A percentile compares a stretch with the other conserved stretches of the same genome.
Conservation (phyloP, 2,329 filamentous ascomycete species). For the Fusarium sulawesiense region DNA sequence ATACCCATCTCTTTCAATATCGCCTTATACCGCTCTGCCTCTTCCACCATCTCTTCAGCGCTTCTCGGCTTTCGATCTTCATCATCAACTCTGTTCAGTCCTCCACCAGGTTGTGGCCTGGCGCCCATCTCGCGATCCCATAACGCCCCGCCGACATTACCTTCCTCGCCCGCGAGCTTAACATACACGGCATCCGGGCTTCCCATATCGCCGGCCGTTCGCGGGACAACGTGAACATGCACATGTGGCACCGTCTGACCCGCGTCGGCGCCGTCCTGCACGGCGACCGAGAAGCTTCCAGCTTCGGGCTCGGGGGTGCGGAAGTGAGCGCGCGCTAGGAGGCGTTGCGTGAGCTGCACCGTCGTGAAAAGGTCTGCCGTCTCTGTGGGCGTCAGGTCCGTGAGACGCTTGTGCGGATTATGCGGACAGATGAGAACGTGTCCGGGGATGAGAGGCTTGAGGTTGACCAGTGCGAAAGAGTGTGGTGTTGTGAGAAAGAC, state of each 20-base stretch:
- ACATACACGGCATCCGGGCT: constrained; percentile 80
- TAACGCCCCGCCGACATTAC: constrained; percentile 80
- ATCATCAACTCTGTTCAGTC: constrained; percentile 78
- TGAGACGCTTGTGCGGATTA: constrained; percentile 75
- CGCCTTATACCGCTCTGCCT: constrained; percentile 75
- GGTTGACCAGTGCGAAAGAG: constrained; percentile 91
- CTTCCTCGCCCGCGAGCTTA: constrained; percentile 84
- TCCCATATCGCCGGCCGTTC: constrained; percentile 67
- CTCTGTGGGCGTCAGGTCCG: constrained; percentile 78
- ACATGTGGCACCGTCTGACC: constrained; percentile 95
- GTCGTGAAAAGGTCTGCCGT: constrained; percentile 86
- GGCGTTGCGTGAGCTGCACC: constrained; percentile 82
- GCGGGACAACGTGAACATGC: constrained; percentile 91
- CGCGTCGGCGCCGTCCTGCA: constrained; percentile 92
- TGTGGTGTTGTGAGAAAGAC: constrained; percentile 86
- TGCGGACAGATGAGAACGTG: constrained; percentile 91
- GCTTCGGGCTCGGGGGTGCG: constrained; percentile 64
- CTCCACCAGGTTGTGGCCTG: constrained; percentile 63
- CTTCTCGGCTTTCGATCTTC: constrained; percentile 73
- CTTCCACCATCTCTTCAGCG: constrained; percentile 80
- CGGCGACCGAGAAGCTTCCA: constrained; percentile 87
- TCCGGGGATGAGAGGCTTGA: constrained; percentile 92
- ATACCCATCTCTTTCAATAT: constrained; percentile 59
- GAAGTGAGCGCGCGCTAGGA: constrained; percentile 73
- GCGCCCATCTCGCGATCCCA: constrained; percentile 60